Base-by-base conservation (phyloP, 768 basidiomycete genomes). In the Tulasnella sp. region DNA sequence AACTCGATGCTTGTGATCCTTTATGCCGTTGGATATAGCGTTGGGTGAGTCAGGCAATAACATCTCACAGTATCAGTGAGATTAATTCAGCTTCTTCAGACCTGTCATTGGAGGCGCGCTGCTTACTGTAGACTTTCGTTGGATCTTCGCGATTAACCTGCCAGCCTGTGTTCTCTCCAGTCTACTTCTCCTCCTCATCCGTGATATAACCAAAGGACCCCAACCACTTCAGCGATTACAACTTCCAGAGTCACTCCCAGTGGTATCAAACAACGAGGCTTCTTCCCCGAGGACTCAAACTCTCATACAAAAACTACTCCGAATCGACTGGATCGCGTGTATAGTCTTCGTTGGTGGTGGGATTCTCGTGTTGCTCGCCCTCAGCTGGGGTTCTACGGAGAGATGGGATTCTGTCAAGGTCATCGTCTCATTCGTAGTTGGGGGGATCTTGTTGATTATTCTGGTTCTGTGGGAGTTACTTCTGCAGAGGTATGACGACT, bases 131-230 rank as follows among this genome's bases (percentile, higher is more conserved):
- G 70, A 61, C 44, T 75, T 72, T 59, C 67, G 75, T 19, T 76
- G 73, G 75, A 68, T 76, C 13, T 76, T 75, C 53, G 74, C 67
- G 2, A 75, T 76, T 63, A 76, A 76, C 53, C 59, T 75, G 10
- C 74, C 74, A 1, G 64, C 62, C 44, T 61, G 57, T 5, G 63
- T 56, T 5, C 46, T 67, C 1, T 66, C 64, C 1, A 70, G 69
- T 58, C 48, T 76, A 5, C 62, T 63, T 45, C 71, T 67, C 54
- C 12, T 73, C 45, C 63, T 74, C 45, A 63, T 75, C 15, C 69
- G 70, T 15, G 63, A 35, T 15, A 29, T 57, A 10, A 31, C 54
- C 10, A 24, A 28, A 22, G 33, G 33, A 5, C 33, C 55, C 5
- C 53, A 55, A 40, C 55, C 49, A n/a, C 41, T 40, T 15, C 56